A percentile compares a stretch with the other conserved stretches of the same genome.
These are phyloP conservation scores for Pseudotsuga menziesii DNA, from an alignment of 75 land plant genomes.

Conservation along the genomic window DNA sequence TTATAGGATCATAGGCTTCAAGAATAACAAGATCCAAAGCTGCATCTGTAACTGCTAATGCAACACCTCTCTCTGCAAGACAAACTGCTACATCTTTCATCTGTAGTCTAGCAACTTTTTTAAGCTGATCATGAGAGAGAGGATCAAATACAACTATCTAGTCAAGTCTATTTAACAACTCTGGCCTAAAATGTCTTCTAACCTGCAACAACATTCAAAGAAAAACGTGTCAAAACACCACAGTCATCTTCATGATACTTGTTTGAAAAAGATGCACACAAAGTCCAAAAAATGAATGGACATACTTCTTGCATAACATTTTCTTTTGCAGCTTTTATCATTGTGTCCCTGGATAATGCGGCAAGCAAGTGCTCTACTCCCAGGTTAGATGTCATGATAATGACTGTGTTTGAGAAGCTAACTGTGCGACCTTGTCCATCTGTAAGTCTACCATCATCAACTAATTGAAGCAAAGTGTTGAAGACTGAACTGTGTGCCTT, in stretches of 20 bases:
- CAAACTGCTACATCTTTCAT: slow-evolving; percentile 91
- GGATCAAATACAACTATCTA: slow-evolving; percentile 98
- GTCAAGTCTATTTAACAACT: slow-evolving; percentile 89
- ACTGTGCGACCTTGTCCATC: slow-evolving; percentile 99
- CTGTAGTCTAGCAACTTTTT: slow-evolving; percentile 85
- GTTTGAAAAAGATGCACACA: neutral
- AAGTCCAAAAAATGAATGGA: neutral
- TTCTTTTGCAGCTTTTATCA: slow-evolving; percentile 69
- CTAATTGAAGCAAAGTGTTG: slow-evolving; percentile 86
- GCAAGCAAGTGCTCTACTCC: slow-evolving; percentile 91
- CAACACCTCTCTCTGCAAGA: slow-evolving; percentile 91
- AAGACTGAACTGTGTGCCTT: slow-evolving; percentile 90
- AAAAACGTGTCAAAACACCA: neutral
- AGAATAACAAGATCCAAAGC: slow-evolving; percentile 73
- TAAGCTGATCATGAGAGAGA: slow-evolving; percentile 80
- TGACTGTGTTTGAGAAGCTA: slow-evolving; percentile 81
- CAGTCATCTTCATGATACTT: neutral
- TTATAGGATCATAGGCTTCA: slow-evolving; percentile 93
- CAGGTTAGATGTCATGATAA: slow-evolving; percentile 96
- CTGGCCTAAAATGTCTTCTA: slow-evolving; percentile 87
- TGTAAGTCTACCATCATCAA: slow-evolving; percentile 96
- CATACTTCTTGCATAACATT: slow-evolving; percentile 80
- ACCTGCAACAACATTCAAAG: slow-evolving; percentile 43
- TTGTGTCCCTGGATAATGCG: slow-evolving; percentile 54
- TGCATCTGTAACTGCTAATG: slow-evolving; percentile 86